Evolutionary conservation across 2,329 filamentous ascomycete species (phyloP).

Genomic region (Beauveria asiatica): DNA sequence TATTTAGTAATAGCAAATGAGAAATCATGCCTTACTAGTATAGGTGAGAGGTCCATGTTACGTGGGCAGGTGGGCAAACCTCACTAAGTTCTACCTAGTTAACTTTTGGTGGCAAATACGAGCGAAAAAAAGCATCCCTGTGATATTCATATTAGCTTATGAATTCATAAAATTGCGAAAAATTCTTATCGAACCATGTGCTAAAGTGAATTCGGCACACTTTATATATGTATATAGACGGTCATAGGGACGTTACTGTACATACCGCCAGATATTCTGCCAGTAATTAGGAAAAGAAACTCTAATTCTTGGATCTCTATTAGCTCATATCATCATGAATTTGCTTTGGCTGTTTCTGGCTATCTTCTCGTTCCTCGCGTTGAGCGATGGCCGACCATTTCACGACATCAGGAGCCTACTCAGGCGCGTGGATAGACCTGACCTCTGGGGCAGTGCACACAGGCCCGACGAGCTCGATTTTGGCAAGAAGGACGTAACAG

Average conservation of each 20-base stretch:
- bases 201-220: not conserved
- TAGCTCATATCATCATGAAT: not conserved
- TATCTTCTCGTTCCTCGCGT: not conserved
- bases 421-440: not conserved
- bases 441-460: not conserved
- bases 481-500: not conserved
- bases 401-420: not conserved
- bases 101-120: not conserved
- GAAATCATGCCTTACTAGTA: too few relatives aligned
- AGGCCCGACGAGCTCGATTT: not conserved
- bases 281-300: not conserved
- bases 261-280: not conserved
- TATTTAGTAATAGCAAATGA: too few relatives aligned
- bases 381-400: not conserved
- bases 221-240: not conserved
- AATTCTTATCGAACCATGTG: not conserved
- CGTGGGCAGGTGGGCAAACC: not conserved
- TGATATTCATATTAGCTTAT: not conserved
- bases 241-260: not conserved
- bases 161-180: not conserved
- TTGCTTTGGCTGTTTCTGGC: not conserved
- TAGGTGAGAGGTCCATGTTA: too few relatives aligned
- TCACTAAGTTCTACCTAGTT: not conserved
- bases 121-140: not conserved
- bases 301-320: not conserved